phyloP scores from a whole-genome alignment of 2,329 filamentous ascomycete species.

The Rhynchosporium secalis region DNA sequence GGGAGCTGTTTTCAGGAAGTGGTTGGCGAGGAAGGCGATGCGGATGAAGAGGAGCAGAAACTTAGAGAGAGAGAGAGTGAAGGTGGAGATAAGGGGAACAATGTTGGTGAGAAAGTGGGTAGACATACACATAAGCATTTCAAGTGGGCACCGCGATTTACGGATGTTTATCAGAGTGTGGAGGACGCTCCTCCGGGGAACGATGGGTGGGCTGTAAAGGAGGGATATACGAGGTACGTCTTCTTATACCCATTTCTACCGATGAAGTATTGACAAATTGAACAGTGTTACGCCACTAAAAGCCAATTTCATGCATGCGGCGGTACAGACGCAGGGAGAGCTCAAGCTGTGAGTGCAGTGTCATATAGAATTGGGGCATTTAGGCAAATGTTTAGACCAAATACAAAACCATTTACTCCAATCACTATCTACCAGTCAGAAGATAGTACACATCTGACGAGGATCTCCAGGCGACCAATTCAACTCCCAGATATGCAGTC shows the following conservation, averaged over 20 bases:
- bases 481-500: constrained; percentile 21
- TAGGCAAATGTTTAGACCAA: constrained; percentile 39
- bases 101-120: constrained; percentile 37
- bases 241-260: background rate
- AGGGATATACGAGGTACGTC: constrained; percentile 78
- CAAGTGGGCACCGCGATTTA: constrained; percentile 88
- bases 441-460: constrained; percentile 29
- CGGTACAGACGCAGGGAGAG: constrained; percentile 66
- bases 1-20: constrained; percentile 86
- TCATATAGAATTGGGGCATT: constrained; percentile 39
- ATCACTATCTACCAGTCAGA: background rate
- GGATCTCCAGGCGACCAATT: constrained; percentile 25
- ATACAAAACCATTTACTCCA: constrained; percentile 28
- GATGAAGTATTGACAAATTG: constrained; percentile 24
- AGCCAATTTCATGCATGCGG: constrained; percentile 86
- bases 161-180: constrained; percentile 86
- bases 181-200: constrained; percentile 75
- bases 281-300: constrained; percentile 82
- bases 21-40: constrained; percentile 61
- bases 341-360: constrained; percentile 75
- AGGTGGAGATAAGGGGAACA: constrained; percentile 38
- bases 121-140: constrained; percentile 80
- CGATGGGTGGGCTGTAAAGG: constrained; percentile 89
- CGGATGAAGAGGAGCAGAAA: constrained; percentile 69
- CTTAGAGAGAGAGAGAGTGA: constrained; percentile 65